phyloP scores from a whole-genome alignment of 345 rosid genomes.

The Syzygium grande region DNA sequence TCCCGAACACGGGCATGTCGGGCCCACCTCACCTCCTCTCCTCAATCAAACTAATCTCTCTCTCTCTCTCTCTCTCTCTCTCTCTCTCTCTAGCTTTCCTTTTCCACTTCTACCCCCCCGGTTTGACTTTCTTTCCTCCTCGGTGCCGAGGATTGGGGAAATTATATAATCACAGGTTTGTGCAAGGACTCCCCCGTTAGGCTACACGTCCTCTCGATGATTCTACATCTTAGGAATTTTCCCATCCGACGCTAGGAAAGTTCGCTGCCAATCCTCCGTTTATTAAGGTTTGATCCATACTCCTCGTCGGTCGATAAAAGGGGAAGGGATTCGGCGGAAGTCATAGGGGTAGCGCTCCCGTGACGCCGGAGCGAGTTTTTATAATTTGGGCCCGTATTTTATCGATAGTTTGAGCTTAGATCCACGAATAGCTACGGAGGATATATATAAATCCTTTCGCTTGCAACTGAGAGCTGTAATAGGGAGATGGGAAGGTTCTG shows the following conservation, averaged over 20 bases:
- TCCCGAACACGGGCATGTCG: too few relatives aligned
- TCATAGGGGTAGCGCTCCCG: too few relatives aligned
- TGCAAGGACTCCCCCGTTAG: not conserved
- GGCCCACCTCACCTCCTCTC: not conserved
- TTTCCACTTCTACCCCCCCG: not conserved
- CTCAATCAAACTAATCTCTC: not conserved
- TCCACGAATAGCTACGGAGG: too few relatives aligned
- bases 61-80: not conserved
- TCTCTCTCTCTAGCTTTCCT: not conserved
- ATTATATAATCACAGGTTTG: not conserved
- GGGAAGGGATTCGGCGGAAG: too few relatives aligned
- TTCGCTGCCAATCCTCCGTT: not conserved
- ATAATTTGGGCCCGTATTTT: too few relatives aligned
- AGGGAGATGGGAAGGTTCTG: too few relatives aligned
- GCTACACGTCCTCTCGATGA: not conserved
- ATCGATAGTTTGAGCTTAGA: too few relatives aligned
- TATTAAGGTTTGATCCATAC: too few relatives aligned
- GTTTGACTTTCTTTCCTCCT: not conserved
- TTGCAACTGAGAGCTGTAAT: too few relatives aligned
- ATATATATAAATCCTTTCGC: too few relatives aligned
- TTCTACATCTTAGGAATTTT: not conserved
- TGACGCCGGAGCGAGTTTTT: too few relatives aligned
- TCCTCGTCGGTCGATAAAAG: too few relatives aligned
- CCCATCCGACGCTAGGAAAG: not conserved
- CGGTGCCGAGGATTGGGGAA: not conserved